These are phyloP conservation scores for Magnusiomyces fungicola DNA, from an alignment of 1,139 yeast species.

Conservation along the genomic window DNA sequence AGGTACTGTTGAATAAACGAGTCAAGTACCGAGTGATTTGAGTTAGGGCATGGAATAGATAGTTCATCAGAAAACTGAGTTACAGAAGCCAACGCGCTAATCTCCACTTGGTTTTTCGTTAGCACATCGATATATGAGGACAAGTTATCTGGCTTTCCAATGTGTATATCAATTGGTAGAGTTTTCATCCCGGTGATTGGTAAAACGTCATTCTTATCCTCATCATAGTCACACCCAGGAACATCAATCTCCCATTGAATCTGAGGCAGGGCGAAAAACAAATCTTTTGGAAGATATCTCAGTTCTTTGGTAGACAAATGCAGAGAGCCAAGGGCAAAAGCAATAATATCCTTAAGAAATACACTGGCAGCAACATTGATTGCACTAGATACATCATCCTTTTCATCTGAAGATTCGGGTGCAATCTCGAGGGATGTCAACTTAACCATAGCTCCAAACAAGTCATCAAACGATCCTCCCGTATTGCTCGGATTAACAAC, in stretches of 20 bases:
- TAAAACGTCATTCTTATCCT: constrained; percentile 7
- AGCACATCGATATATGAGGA: too few relatives aligned
- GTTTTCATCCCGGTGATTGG: constrained; percentile 19
- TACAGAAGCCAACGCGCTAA: constrained; percentile 1
- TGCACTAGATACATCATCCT: neutral
- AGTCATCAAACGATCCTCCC: neutral
- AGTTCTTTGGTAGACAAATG: constrained; percentile 14
- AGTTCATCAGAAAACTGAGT: constrained; percentile 18
- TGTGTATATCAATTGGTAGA: constrained; percentile 18
- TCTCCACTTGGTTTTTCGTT: neutral
- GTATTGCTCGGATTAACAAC: constrained; percentile 3
- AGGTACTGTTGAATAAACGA: constrained; percentile 20
- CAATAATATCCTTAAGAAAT: neutral
- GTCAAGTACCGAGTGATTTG: constrained; percentile 22
- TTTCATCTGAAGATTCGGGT: neutral
- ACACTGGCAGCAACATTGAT: neutral
- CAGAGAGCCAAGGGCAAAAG: neutral
- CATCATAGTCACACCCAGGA: constrained; percentile 21
- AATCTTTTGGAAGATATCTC: constrained; percentile 17
- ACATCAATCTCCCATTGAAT: constrained; percentile 22
- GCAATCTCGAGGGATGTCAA: neutral
- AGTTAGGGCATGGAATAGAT: constrained; percentile 18
- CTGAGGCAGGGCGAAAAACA: constrained; percentile 17
- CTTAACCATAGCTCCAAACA: neutral
- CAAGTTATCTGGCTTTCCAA: too few relatives aligned